Conservation (phyloP, 2,329 filamentous ascomycete species). For the Neonectria neomacrospora region DNA sequence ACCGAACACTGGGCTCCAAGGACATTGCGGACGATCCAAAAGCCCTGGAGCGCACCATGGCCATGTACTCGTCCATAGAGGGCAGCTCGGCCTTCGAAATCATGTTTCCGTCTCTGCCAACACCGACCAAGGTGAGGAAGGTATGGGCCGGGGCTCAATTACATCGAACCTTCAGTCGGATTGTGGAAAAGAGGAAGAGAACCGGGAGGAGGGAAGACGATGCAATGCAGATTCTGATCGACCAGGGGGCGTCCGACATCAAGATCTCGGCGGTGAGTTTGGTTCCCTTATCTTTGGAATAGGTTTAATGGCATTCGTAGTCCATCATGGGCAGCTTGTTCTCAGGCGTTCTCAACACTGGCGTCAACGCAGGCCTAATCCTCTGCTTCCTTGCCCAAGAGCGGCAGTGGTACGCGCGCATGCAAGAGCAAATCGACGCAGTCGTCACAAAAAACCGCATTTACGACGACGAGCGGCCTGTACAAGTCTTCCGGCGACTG, state of each 20-base stretch:
- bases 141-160: conserved; percentile 58
- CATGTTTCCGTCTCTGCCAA: conserved; percentile 65
- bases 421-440: conserved; percentile 59
- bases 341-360: conserved; percentile 67
- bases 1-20: conserved; percentile 63
- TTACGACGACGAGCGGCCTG: conserved; percentile 42
- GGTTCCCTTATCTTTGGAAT: not conserved
- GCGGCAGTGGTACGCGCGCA: conserved; percentile 57
- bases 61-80: conserved; percentile 60
- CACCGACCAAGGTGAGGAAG: conserved; percentile 55
- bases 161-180: conserved; percentile 59
- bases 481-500: conserved; percentile 55
- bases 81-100: conserved; percentile 55
- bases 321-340: conserved; percentile 66
- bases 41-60: conserved; percentile 55
- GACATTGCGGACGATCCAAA: conserved; percentile 62
- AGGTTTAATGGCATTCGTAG: conserved; percentile 35
- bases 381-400: conserved; percentile 61
- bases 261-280: conserved; percentile 55
- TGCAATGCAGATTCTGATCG: conserved; percentile 63
- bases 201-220: conserved; percentile 58
- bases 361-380: conserved; percentile 65
- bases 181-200: conserved; percentile 58
- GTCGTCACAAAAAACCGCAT: conserved; percentile 56
- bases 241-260: conserved; percentile 58